phyloP scores from a whole-genome alignment of 805 yeast genomes.

The Nakazawaea wyomingensis region DNA sequence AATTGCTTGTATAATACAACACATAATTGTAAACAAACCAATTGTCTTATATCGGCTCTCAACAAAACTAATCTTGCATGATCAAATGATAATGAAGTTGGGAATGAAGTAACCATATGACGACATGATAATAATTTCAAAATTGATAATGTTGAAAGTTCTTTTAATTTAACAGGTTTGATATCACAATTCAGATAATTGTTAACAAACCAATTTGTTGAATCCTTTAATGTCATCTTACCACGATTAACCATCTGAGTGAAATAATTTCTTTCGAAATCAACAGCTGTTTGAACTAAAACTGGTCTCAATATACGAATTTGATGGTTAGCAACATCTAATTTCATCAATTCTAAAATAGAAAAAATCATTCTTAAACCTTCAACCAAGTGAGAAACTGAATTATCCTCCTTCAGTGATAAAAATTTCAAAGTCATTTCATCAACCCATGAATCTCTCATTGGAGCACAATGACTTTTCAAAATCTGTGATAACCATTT shows the following conservation, averaged over 20 bases:
- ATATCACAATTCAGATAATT: conserved; percentile 21
- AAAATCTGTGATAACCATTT: conserved; percentile 73
- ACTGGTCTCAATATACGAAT: conserved; percentile 81
- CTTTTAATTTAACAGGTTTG: conserved; percentile 23
- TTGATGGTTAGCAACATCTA: conserved; percentile 94
- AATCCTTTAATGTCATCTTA: conserved; percentile 54
- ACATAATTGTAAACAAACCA: conserved; percentile 76
- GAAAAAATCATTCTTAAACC: conserved; percentile 76
- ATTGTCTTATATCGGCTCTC: conserved; percentile 81
- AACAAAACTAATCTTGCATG: conserved; percentile 71
- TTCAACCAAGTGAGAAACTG: conserved; percentile 54
- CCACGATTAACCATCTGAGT: conserved; percentile 45
- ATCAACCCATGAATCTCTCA: conserved; percentile 87
- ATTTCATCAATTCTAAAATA: conserved; percentile 88
- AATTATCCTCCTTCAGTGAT: conserved; percentile 36
- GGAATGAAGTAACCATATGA: conserved; percentile 77
- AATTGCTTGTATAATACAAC: conserved; percentile 68
- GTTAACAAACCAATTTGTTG: conserved; percentile 60
- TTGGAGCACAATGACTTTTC: conserved; percentile 91
- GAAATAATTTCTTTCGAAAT: conserved; percentile 84
- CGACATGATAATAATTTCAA: conserved; percentile 69
- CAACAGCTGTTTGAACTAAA: conserved; percentile 79
- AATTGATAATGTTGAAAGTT: conserved; percentile 45
- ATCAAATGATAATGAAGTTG: conserved; percentile 79
- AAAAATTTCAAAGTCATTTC: conserved; percentile 65